phyloP scores from a whole-genome alignment of 2,329 filamentous ascomycete species.

The Gaeumannomyces sp. region DNA sequence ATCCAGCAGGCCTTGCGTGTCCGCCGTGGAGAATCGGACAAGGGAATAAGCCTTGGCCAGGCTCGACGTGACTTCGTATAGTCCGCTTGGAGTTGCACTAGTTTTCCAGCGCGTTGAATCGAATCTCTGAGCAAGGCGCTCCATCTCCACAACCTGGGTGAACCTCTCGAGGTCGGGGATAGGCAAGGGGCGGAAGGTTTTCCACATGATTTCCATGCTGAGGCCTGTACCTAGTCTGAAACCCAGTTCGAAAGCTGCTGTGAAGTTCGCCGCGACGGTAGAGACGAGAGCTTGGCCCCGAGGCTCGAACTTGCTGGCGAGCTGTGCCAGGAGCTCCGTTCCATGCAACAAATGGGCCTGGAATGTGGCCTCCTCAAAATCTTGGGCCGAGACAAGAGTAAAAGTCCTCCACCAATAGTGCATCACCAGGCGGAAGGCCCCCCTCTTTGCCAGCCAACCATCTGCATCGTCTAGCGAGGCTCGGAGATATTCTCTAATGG shows the following conservation, averaged over 20 bases:
- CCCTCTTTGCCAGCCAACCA: slow-evolving; percentile 21
- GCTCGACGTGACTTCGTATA: slow-evolving; percentile 47
- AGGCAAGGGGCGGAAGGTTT: slow-evolving; percentile 58
- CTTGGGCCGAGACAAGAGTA: slow-evolving; percentile 33
- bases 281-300: slow-evolving; percentile 32
- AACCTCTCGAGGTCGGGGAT: slow-evolving; percentile 41
- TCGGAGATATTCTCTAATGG: slow-evolving; percentile 38
- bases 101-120: slow-evolving; percentile 56
- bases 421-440: slow-evolving; percentile 27
- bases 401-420: slow-evolving; percentile 52
- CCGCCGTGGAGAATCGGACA: slow-evolving; percentile 38
- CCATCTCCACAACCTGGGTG: slow-evolving; percentile 42
- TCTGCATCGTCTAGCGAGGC: slow-evolving; percentile 20
- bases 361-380: slow-evolving; percentile 58
- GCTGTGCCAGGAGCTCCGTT: slow-evolving; percentile 33
- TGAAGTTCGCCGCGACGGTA: slow-evolving; percentile 35
- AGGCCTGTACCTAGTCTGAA: slow-evolving; percentile 71
- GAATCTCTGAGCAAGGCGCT: slow-evolving; percentile 52
- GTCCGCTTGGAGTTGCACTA: slow-evolving; percentile 41
- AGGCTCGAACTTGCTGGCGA: slow-evolving; percentile 19
- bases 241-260: slow-evolving; percentile 56
- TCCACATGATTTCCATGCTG: slow-evolving; percentile 77
- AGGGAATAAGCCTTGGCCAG: slow-evolving; percentile 51
- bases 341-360: slow-evolving; percentile 55
- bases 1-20: slow-evolving; percentile 41